These are phyloP conservation scores for Phalaenopsis hybrid DNA, from an alignment of 116 monocot species.

Conservation along the genomic window DNA sequence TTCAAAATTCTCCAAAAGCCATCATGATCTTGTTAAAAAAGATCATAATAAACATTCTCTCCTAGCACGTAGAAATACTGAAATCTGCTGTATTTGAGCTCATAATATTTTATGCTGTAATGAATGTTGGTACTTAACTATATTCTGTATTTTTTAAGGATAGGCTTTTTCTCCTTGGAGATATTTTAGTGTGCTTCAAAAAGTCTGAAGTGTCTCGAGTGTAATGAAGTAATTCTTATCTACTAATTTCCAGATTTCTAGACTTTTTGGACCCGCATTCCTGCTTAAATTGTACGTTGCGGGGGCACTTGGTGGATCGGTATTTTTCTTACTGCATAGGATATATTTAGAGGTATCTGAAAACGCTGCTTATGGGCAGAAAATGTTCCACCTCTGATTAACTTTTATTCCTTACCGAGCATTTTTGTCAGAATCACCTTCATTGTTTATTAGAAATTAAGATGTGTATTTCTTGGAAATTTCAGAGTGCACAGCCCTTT, in stretches of 20 bases:
- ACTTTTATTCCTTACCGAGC: not conserved
- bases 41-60: not conserved
- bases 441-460: not conserved
- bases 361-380: not conserved
- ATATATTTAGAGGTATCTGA: constrained; percentile 40
- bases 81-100: not conserved
- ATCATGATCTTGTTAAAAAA: not conserved
- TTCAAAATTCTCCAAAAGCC: not conserved
- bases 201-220: not conserved
- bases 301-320: constrained; percentile 76
- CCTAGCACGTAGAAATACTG: not conserved
- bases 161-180: not conserved
- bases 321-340: constrained; percentile 59
- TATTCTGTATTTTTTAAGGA: too few species aligned
- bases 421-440: not conserved
- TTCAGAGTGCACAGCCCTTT: constrained; percentile 33
- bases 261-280: constrained; percentile 67
- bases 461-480: constrained; percentile 14
- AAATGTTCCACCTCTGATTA: not conserved
- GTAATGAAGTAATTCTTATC: constrained; percentile 8
- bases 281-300: constrained; percentile 76
- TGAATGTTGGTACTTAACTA: not conserved
- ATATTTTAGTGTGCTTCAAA: not conserved
- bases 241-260: constrained; percentile 45
- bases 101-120: not conserved